Base-by-base conservation (phyloP, 768 basidiomycete species). In the Lentinula lateritia region DNA sequence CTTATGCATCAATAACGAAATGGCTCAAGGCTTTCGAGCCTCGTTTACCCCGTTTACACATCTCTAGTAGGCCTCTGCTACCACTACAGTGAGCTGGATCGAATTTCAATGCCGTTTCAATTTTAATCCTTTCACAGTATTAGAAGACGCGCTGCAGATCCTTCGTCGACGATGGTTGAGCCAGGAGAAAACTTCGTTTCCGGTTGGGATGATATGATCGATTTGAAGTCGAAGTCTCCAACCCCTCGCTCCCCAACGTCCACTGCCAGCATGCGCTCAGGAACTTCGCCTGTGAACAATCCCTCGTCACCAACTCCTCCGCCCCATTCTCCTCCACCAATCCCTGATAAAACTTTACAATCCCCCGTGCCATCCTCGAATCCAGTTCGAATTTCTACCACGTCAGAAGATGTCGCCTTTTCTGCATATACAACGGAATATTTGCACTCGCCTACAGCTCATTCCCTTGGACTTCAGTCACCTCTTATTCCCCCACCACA, bases 401-500 rank as follows among this genome's bases (percentile, higher is more conserved):
- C 57, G 16, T 28, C 42, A 12, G 77, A 78, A 10, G 79, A 82
- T 58, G 71, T 73, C 7, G 71, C 71, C 0, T 81, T 81, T 67
- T 73, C 76, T 66, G 69, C 67, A 6, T 79, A 79, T 7, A 81
- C 80, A 1, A 58, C 79, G 39, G 72, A 74, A 28, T 81, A 82
- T 57, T 68, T 82, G n/a, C 73, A 74, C 9, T 80, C 78, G 12
- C 78, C 80, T 2, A 71, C 76, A 0, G 79, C 80, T 5, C 74
- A 75, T 60, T 66, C 76, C 0, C 73, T 80, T 1, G 80, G 80
- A 18, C 72, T 79, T 36, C 63, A 66, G 0, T 58, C 73, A 16
- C 72, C 77, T 16, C 13, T 69, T 28, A 53, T 65, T 12, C 67
- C 69, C 8, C 65, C 72, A 36, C 66, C 71, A 20, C 64, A 63